Evolutionary conservation across 495 filamentous ascomycete species (phyloP).

Genomic region (Cladorrhinum samala): DNA sequence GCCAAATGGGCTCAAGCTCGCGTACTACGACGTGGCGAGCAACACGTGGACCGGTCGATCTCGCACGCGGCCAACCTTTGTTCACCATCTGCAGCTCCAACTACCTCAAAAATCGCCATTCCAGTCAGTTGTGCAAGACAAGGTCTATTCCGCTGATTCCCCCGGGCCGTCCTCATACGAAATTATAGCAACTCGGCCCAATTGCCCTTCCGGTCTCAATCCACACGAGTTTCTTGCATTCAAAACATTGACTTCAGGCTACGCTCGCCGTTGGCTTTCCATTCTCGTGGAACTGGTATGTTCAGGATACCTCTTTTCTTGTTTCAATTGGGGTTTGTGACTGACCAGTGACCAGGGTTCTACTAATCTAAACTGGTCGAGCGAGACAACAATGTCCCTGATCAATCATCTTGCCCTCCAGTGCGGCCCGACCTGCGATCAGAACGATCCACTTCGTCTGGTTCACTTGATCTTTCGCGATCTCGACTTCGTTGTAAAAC

Average conservation of each 20-base stretch:
- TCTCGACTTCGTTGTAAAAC: slow-evolving; percentile 33
- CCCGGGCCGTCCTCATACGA: slow-evolving; percentile 50
- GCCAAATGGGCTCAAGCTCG: slow-evolving; percentile 24
- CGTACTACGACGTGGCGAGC: slow-evolving; percentile 23
- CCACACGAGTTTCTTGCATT: slow-evolving; percentile 47
- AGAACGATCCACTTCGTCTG: slow-evolving; percentile 27
- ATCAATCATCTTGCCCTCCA: slow-evolving; percentile 41
- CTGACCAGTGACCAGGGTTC: slow-evolving; percentile 23
- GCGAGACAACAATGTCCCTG: slow-evolving; percentile 36
- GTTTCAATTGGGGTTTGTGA: background rate
- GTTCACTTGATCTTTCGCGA: slow-evolving; percentile 44
- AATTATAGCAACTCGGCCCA: slow-evolving; percentile 46
- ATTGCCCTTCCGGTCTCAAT: slow-evolving; percentile 41
- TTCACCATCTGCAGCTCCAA: slow-evolving; percentile 33
- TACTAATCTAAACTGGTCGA: slow-evolving; percentile 48
- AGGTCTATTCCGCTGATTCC: slow-evolving; percentile 4
- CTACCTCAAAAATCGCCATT: slow-evolving; percentile 26
- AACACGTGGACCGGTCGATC: slow-evolving; percentile 29
- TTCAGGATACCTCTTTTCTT: too few relatives aligned
- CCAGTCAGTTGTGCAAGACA: slow-evolving; percentile 9
- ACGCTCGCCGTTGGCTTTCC: slow-evolving; percentile 39
- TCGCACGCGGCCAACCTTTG: slow-evolving; percentile 24
- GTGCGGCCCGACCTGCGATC: slow-evolving; percentile 35
- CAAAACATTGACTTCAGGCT: slow-evolving; percentile 43
- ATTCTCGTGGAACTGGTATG: slow-evolving; percentile 42